Conservation (phyloP, 1,284 basidiomycete genomes). For the Rhodofomes roseus region DNA sequence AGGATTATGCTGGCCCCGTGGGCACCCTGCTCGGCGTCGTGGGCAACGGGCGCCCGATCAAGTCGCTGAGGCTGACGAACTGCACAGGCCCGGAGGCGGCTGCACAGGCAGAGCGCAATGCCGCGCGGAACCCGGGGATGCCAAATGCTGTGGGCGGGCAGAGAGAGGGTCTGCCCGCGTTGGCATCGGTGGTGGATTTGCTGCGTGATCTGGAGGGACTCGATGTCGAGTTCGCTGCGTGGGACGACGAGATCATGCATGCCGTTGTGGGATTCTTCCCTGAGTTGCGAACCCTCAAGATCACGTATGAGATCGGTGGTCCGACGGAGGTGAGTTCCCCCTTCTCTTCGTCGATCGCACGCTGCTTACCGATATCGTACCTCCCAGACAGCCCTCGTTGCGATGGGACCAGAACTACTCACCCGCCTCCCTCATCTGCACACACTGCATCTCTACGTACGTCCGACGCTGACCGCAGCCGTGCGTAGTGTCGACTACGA, state of each 20-base stretch:
- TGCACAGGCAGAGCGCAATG: neutral
- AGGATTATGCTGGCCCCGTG: conserved; percentile 24
- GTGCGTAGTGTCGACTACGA: neutral
- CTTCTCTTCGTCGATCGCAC: neutral
- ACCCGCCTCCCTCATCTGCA: conserved; percentile 20
- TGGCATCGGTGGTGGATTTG: conserved; percentile 13
- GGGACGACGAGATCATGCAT: conserved; percentile 29
- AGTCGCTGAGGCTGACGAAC: conserved; percentile 23
- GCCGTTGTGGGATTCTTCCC: conserved; percentile 25
- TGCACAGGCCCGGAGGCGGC: conserved; percentile 12
- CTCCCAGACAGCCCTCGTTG: conserved; percentile 22
- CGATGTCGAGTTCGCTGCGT: conserved; percentile 22
- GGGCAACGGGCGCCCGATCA: conserved; percentile 16
- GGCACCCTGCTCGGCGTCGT: conserved; percentile 15
- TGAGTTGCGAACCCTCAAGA: conserved; percentile 23
- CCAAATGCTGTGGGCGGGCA: neutral
- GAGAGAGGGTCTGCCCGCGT: conserved; percentile 20
- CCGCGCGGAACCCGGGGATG: neutral
- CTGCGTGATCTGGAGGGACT: conserved; percentile 24
- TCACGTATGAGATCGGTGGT: conserved; percentile 20
- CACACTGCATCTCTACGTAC: conserved; percentile 22
- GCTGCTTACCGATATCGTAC: too few relatives aligned
- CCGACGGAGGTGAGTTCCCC: conserved; percentile 24
- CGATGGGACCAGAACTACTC: conserved; percentile 27
- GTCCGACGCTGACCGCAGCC: neutral